Evolutionary conservation across 768 basidiomycete species (phyloP).

Genomic region (Psilocybe cyanescens): DNA sequence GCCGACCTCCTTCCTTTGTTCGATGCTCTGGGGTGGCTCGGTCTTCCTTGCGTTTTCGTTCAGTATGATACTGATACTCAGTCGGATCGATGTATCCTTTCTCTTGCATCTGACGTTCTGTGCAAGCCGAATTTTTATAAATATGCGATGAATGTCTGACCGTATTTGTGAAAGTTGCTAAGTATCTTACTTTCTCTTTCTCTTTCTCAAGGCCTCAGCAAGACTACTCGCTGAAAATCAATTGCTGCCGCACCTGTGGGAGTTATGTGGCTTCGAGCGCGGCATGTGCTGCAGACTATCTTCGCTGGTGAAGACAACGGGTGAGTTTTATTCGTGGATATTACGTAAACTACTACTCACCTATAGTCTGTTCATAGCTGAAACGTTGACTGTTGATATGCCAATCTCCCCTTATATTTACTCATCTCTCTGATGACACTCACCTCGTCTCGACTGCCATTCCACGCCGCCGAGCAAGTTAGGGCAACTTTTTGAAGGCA

Average conservation of each 20-base stretch:
- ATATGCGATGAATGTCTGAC: background rate
- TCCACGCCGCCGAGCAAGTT: background rate
- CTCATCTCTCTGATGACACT: slow-evolving; percentile 5
- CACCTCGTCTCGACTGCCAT: slow-evolving; percentile 3
- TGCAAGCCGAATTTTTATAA: background rate
- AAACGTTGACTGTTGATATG: slow-evolving; percentile 11
- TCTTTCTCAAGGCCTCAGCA: background rate
- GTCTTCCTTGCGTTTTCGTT: background rate
- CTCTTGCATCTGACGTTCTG: background rate
- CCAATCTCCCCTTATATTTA: slow-evolving; percentile 1
- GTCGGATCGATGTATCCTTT: background rate
- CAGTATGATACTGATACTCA: background rate
- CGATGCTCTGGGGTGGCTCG: background rate
- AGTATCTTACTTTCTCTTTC: background rate
- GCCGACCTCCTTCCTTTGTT: slow-evolving; percentile 10
- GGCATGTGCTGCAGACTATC: background rate
- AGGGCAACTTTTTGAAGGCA: background rate
- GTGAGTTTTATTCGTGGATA: background rate
- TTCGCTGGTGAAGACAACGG: background rate
- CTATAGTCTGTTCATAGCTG: background rate
- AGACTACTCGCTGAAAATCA: background rate
- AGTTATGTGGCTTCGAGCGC: background rate
- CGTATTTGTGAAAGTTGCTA: background rate
- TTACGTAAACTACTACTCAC: background rate
- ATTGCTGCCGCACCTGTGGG: background rate